phyloP scores from a whole-genome alignment of 768 basidiomycete genomes.

The Galerina sulciceps region DNA sequence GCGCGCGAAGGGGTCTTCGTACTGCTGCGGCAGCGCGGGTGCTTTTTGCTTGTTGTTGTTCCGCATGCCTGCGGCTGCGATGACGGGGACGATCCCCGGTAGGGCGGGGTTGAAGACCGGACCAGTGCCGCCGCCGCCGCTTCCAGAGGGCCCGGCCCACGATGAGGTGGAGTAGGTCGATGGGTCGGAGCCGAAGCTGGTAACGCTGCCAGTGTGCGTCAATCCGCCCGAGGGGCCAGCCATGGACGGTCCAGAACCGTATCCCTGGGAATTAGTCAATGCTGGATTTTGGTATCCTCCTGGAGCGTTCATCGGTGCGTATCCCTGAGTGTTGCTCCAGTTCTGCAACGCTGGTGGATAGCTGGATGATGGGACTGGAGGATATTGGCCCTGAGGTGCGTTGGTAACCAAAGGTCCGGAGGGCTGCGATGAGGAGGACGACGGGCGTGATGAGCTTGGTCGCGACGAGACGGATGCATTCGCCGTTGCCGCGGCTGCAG shows the following conservation, averaged over 20 bases:
- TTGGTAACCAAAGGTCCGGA: slow-evolving; percentile 24
- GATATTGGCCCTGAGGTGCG: slow-evolving; percentile 10
- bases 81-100: slow-evolving; percentile 8
- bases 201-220: slow-evolving; percentile 3
- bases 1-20: slow-evolving; percentile 30
- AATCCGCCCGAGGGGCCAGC: background rate
- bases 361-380: slow-evolving; percentile 2
- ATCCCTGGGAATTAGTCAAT: slow-evolving; percentile 9
- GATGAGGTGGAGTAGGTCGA: background rate
- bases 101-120: slow-evolving; percentile 2
- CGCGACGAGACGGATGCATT: slow-evolving; percentile 20
- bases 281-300: background rate
- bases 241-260: slow-evolving; percentile 17
- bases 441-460: slow-evolving; percentile 45
- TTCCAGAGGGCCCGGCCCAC: slow-evolving; percentile 5
- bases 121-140: slow-evolving; percentile 4
- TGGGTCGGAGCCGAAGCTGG: background rate
- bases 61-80: slow-evolving; percentile 12
- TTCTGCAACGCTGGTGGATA: slow-evolving; percentile 24
- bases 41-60: slow-evolving; percentile 11
- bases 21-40: slow-evolving; percentile 10
- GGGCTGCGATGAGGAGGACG: slow-evolving; percentile 45
- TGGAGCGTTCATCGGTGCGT: background rate
- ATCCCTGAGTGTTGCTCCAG: slow-evolving; percentile 21
- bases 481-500: slow-evolving; percentile 16